Evolutionary conservation across 78 protist species (phyloP).

Genomic region (Trichosphaerium sp.): DNA sequence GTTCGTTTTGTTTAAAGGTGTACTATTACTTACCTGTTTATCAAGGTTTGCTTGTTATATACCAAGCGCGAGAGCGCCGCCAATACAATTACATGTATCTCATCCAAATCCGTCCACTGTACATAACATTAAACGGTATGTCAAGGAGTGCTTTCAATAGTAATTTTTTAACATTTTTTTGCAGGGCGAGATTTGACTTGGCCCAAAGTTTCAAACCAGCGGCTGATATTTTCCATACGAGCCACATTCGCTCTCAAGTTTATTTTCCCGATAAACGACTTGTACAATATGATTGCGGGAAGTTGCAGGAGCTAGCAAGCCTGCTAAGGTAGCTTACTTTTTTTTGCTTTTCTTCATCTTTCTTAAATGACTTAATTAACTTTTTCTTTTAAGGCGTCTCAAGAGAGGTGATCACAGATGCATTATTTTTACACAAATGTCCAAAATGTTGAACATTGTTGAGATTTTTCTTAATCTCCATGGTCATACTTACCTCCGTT

Average conservation of each 20-base stretch:
- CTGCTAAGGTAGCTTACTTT: conserved; percentile 51
- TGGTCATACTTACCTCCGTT: conserved; percentile 74
- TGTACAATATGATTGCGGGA: conserved; percentile 90
- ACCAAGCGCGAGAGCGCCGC: conserved; percentile 26
- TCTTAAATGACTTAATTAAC: conserved; percentile 56
- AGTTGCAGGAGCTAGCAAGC: conserved; percentile 63
- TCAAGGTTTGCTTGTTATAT: conserved; percentile 23
- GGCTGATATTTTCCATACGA: no score
- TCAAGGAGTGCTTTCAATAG: no score
- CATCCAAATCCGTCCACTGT: conserved; percentile 13
- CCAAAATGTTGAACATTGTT: conserved; percentile 82
- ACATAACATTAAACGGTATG: neutral
- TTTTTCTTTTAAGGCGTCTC: conserved; percentile 13
- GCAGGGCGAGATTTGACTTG: neutral
- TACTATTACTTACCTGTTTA: no score
- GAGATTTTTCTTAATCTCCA: conserved; percentile 70
- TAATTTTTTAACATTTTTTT: no score
- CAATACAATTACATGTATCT: conserved; percentile 2
- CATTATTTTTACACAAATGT: conserved; percentile 72
- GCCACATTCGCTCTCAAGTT: conserved; percentile 33
- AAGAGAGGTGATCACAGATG: conserved; percentile 32
- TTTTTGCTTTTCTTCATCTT: conserved; percentile 71
- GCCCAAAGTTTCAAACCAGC: no score
- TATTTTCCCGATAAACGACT: conserved; percentile 82
- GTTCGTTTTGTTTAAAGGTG: no score